Conservation (phyloP, 805 yeast species). For the Candida verbasci region DNA sequence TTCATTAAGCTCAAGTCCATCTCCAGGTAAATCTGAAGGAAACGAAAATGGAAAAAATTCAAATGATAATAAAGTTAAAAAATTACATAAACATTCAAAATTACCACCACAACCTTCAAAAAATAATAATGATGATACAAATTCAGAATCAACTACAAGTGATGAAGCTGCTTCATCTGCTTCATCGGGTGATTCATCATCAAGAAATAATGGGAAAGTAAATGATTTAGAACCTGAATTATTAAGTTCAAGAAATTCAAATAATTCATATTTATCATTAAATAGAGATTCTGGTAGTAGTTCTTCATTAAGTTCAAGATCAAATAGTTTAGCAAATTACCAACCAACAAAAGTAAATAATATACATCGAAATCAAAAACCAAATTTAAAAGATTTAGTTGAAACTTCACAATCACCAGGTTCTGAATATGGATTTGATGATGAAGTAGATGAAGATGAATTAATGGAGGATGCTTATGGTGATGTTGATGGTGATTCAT, state of each 20-base stretch:
- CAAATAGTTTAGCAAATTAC: not conserved
- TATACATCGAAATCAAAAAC: not conserved
- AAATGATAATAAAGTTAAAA: not conserved
- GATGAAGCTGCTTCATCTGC: conserved; percentile 2
- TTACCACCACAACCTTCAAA: not conserved
- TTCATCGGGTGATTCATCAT: conserved; percentile 2
- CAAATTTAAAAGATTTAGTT: conserved; percentile 4
- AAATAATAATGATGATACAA: not conserved
- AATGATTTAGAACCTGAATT: not conserved
- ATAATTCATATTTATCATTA: conserved; percentile 1
- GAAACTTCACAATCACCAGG: conserved; percentile 1
- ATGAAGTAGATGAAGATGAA: conserved; percentile 4
- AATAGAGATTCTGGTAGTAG: conserved; percentile 3
- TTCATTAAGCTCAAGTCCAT: conserved; percentile 4
- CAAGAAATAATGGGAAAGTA: conserved; percentile 1
- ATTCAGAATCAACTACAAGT: conserved; percentile 2
- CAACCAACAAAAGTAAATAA: not conserved
- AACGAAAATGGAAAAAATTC: not conserved
- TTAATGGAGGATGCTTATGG: conserved; percentile 4
- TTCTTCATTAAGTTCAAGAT: not conserved
- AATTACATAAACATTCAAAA: conserved; percentile 1
- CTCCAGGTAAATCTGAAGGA: conserved; percentile 1
- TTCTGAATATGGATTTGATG: not conserved
- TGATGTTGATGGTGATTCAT: not conserved
- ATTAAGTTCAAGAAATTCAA: conserved; percentile 1